Conservation (phyloP, 2,329 filamentous ascomycete species). For the Talaromyces amestolkiae region DNA sequence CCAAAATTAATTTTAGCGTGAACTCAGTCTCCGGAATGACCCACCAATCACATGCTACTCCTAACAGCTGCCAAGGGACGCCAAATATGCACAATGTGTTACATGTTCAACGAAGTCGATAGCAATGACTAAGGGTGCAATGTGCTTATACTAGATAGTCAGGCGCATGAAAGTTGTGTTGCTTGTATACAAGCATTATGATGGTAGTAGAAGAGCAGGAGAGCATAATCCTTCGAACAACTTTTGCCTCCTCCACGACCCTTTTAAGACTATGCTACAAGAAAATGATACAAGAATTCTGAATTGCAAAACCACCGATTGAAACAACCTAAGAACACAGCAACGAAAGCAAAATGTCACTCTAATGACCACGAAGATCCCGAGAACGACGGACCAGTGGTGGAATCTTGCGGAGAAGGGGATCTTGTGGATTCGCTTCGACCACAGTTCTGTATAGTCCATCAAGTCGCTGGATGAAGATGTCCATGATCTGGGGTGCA, state of each 20-base stretch:
- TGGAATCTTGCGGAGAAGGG: conserved; percentile 53
- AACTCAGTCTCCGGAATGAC: not conserved
- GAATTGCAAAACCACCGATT: not conserved
- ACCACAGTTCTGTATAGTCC: conserved; percentile 57
- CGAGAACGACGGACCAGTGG: conserved; percentile 45
- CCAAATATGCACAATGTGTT: not conserved
- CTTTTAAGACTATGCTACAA: not conserved
- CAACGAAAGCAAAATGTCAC: too few relatives aligned
- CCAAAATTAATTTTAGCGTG: conserved; percentile 3
- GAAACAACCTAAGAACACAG: not conserved
- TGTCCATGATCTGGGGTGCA: conserved; percentile 59
- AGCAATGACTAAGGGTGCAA: too few relatives aligned
- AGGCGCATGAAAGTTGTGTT: not conserved
- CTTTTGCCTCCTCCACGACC: not conserved
- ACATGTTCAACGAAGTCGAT: too few relatives aligned
- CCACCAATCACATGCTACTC: not conserved
- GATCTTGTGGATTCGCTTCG: conserved; percentile 51
- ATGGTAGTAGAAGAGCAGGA: not conserved
- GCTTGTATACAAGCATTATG: not conserved
- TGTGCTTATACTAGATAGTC: too few relatives aligned
- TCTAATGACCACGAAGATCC: conserved; percentile 29
- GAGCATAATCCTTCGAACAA: not conserved
- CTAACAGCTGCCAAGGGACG: not conserved
- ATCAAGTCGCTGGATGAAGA: conserved; percentile 57
- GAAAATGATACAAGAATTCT: not conserved